Base-by-base conservation (phyloP, 1,284 basidiomycete genomes). In the Melanopsichium pennsylvanicum region DNA sequence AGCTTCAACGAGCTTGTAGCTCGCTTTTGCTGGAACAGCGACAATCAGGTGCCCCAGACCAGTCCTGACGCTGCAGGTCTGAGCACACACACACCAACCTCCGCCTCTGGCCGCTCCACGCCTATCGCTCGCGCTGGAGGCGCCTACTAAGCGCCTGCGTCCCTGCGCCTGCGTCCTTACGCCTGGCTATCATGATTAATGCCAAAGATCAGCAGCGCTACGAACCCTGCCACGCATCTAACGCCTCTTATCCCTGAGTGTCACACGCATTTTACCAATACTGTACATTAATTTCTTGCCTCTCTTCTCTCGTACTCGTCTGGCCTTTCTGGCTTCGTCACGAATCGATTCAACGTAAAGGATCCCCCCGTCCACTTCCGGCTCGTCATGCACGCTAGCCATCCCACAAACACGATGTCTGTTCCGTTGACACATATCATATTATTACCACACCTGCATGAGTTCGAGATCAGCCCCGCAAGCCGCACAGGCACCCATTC, bases 1-100 rank as follows among this genome's bases (percentile, higher is more conserved):
- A 74, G 73, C 59, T 74, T 73, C 50, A 67, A 70, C 49, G 75
- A 78, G 43, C 55, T 78, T 6, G 68, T 78, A 19, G 70, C 67
- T 5, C 58, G 70, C 19, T 78, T 71, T 47, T 78, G 76, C 57
- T 78, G 74, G 76, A 71, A 73, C 66, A 44, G 57, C 27, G 70
- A 74, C 50, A 67, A 58, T 12, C 62, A 66, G 42, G 54, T 70
- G 1, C 58, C 62, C 3, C 63, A 59, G 33, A 21, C 48, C 36
- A 68, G 52, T 26, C 49, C 52, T 1, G 48, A 68, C 13, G 49
- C 45, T 4, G 16, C 57, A 12, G 41, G 25, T 10, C 41, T 67
- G 18, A 22, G 40, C 2, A 32, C 58, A 18, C 52, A 54, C 40
- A 68, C 64, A 7, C 58, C 64, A 5, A 50, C 49, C 7, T 68